Percentiles rank a stretch among this genome's conserved stretches.
These are phyloP conservation scores for Combretum micranthum DNA, from an alignment of 345 rosid species.

Conservation along the genomic window DNA sequence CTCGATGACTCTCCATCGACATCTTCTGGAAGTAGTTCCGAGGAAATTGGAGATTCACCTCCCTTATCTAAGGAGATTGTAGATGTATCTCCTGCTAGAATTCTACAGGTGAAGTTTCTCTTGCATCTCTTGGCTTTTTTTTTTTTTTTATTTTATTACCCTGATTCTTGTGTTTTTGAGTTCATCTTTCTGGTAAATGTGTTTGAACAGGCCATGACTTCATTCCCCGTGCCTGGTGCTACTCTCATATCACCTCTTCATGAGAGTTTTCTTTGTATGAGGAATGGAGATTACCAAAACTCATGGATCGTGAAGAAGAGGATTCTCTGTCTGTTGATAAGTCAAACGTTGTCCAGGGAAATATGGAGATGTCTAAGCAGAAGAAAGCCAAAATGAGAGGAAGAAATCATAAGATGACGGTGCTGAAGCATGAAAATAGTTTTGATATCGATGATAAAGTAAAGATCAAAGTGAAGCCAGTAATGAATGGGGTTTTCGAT, in stretches of 20 bases:
- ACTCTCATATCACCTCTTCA: conserved; percentile 64
- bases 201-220: conserved; percentile 60
- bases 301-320: conserved; percentile 18
- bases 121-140: conserved; percentile 3
- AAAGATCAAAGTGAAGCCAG: conserved; percentile 1
- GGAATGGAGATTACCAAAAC: conserved; percentile 17
- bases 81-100: conserved; percentile 43
- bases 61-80: conserved; percentile 15
- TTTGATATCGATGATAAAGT: conserved; percentile 8
- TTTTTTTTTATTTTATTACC: not conserved
- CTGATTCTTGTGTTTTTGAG: too few species aligned
- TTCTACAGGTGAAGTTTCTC: conserved; percentile 53
- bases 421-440: conserved; percentile 9
- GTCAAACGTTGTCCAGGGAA: conserved; percentile 18
- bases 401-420: conserved; percentile 17
- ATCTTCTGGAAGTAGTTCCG: conserved; percentile 30
- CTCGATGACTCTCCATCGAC: conserved; percentile 52
- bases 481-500: conserved; percentile 13
- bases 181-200: too few species aligned
- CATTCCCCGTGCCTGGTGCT: conserved; percentile 37
- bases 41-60: conserved; percentile 30
- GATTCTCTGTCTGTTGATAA: conserved; percentile 20
- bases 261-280: conserved; percentile 37
- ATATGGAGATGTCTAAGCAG: conserved; percentile 22
- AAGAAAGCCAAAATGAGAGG: conserved; percentile 26